Evolutionary conservation across 1,284 basidiomycete species (phyloP).

Genomic region (Rhodofomes roseus): DNA sequence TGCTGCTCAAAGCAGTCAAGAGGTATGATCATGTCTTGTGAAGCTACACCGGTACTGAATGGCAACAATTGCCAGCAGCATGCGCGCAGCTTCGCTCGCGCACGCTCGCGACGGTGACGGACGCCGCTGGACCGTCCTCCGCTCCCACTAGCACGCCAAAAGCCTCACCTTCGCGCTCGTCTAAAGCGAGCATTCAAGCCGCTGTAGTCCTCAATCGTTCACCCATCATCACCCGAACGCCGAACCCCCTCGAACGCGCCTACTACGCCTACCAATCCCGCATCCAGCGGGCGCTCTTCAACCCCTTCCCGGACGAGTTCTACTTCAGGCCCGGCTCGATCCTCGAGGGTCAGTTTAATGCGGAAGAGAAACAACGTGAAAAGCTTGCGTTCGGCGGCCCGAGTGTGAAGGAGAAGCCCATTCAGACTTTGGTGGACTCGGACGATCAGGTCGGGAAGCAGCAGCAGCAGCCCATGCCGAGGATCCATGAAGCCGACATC

Average conservation of each 20-base stretch:
- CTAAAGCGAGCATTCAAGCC: slow-evolving; percentile 35
- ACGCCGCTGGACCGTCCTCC: slow-evolving; percentile 16
- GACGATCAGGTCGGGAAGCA: slow-evolving; percentile 47
- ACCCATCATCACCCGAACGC: slow-evolving; percentile 78
- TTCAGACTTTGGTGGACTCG: slow-evolving; percentile 34
- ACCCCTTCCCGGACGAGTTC: slow-evolving; percentile 87
- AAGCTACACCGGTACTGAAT: neutral
- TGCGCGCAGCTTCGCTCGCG: slow-evolving; percentile 21
- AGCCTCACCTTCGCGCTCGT: slow-evolving; percentile 11
- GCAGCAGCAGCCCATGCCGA: slow-evolving; percentile 55
- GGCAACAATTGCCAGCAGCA: slow-evolving; percentile 10
- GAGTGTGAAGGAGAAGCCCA: neutral
- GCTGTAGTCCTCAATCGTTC: slow-evolving; percentile 81
- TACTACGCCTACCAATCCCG: slow-evolving; percentile 87
- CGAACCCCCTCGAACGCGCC: slow-evolving; percentile 76
- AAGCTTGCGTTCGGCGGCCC: slow-evolving; percentile 59
- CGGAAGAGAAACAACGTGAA: slow-evolving; percentile 72
- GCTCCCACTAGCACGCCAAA: slow-evolving; percentile 13
- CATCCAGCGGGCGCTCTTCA: slow-evolving; percentile 82
- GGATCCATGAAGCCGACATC: slow-evolving; percentile 61
- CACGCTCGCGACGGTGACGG: slow-evolving; percentile 27
- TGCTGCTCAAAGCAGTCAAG: slow-evolving; percentile 30
- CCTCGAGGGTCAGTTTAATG: slow-evolving; percentile 77
- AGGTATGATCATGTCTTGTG: slow-evolving; percentile 19
- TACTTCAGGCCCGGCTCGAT: slow-evolving; percentile 95